phyloP scores from a whole-genome alignment of 768 basidiomycete species.

The Trametes meyenii region DNA sequence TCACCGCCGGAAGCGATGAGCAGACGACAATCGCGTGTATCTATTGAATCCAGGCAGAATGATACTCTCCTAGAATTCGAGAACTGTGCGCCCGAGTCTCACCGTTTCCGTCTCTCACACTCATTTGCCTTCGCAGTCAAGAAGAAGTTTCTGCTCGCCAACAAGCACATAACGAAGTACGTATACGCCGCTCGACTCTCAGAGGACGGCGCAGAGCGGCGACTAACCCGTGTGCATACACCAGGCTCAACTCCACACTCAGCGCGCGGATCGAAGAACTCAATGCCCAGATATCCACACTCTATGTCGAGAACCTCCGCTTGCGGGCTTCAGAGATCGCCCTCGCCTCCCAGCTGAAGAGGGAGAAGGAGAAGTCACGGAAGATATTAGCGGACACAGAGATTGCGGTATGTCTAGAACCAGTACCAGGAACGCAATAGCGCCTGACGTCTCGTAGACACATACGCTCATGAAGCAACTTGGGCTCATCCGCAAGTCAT shows the following conservation, averaged over 20 bases:
- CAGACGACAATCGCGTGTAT: constrained; percentile 45
- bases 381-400: constrained; percentile 75
- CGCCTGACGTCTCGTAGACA: constrained; percentile 24
- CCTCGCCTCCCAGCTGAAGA: constrained; percentile 73
- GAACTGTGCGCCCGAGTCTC: constrained; percentile 59
- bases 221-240: not conserved
- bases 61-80: constrained; percentile 86
- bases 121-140: constrained; percentile 58
- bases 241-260: constrained; percentile 82
- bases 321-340: constrained; percentile 81
- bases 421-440: not conserved
- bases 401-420: constrained; percentile 54
- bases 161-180: constrained; percentile 91
- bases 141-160: constrained; percentile 89
- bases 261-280: constrained; percentile 85
- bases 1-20: constrained; percentile 37
- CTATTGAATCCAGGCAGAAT: constrained; percentile 67
- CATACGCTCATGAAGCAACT: constrained; percentile 62
- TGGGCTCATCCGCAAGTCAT: constrained; percentile 61
- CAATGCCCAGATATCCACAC: constrained; percentile 78
- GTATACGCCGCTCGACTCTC: constrained; percentile 25
- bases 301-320: constrained; percentile 82
- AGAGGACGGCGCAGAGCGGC: not conserved
- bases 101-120: constrained; percentile 17
- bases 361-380: constrained; percentile 76